Evolutionary conservation across 1,284 basidiomycete species (phyloP).

Genomic region (Naganishia cerealis): DNA sequence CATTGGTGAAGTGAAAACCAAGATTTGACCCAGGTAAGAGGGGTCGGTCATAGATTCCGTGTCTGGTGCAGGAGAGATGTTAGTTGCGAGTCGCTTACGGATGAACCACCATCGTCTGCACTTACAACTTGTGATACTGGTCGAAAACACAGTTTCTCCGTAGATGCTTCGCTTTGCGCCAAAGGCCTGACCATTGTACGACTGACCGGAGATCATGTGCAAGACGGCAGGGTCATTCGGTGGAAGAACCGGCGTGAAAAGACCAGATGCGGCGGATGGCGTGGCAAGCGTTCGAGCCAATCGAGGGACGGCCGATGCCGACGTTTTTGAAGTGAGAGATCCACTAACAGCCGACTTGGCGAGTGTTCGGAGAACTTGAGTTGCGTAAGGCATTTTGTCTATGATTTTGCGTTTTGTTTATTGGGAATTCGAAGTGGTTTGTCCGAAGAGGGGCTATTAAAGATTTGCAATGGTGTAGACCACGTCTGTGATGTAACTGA

Average conservation of each 20-base stretch:
- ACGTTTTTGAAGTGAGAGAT: conserved; percentile 7
- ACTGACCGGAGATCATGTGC: conserved; percentile 90
- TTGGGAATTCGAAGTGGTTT: background rate
- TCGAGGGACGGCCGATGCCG: conserved; percentile 3
- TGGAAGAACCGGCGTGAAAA: conserved; percentile 47
- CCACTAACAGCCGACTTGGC: conserved; percentile 7
- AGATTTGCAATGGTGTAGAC: conserved; percentile 48
- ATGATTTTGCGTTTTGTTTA: background rate
- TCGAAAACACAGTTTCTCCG: conserved; percentile 98
- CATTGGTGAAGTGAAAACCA: conserved; percentile 96
- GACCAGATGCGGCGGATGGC: conserved; percentile 29
- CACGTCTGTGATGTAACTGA: conserved; percentile 52
- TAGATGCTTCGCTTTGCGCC: conserved; percentile 83
- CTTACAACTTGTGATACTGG: conserved; percentile 94
- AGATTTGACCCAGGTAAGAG: conserved; percentile 94
- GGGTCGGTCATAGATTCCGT: conserved; percentile 99
- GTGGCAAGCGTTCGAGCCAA: conserved; percentile 36
- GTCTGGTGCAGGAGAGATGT: conserved; percentile 59
- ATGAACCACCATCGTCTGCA: conserved; percentile 31
- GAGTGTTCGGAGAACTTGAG: conserved; percentile 27
- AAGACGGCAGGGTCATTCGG: conserved; percentile 71
- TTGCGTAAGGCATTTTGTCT: conserved; percentile 22
- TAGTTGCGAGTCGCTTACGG: background rate
- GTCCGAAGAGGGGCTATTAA: conserved; percentile 36
- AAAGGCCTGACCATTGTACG: conserved; percentile 84